phyloP scores from a whole-genome alignment of 441 rosid species.

The Metrosideros polymorpha region DNA sequence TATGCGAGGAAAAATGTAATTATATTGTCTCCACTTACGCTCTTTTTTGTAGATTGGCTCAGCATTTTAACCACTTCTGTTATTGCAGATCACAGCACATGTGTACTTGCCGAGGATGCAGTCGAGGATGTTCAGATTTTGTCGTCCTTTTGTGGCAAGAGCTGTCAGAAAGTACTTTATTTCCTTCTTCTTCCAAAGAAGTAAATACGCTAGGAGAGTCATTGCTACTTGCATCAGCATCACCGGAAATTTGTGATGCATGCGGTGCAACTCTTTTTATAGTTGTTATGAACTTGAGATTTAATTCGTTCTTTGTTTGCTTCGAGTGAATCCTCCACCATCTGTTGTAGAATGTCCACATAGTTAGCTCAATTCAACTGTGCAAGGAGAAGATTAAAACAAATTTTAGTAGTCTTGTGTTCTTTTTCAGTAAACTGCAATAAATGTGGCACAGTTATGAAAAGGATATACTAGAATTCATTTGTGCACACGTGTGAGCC shows the following conservation, averaged over 20 bases:
- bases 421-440: background rate
- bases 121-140: slow-evolving; percentile 13
- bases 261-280: background rate
- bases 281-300: background rate
- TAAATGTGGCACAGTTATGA: background rate
- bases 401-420: background rate
- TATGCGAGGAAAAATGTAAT: slow-evolving; percentile 90
- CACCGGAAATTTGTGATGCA: background rate
- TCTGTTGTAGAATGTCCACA: background rate
- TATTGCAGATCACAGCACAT: slow-evolving; percentile 68
- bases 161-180: slow-evolving; percentile 70
- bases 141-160: slow-evolving; percentile 62
- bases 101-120: slow-evolving; percentile 30
- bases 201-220: background rate
- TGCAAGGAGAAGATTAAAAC: background rate
- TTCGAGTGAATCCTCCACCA: background rate
- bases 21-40: background rate
- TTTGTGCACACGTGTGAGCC: background rate
- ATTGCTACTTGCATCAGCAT: background rate
- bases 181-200: background rate
- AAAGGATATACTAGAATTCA: background rate
- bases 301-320: background rate
- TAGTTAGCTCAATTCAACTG: background rate
- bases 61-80: background rate
- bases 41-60: background rate